Conservation (phyloP, 1,284 basidiomycete species). For the Austropuccinia psidii region DNA sequence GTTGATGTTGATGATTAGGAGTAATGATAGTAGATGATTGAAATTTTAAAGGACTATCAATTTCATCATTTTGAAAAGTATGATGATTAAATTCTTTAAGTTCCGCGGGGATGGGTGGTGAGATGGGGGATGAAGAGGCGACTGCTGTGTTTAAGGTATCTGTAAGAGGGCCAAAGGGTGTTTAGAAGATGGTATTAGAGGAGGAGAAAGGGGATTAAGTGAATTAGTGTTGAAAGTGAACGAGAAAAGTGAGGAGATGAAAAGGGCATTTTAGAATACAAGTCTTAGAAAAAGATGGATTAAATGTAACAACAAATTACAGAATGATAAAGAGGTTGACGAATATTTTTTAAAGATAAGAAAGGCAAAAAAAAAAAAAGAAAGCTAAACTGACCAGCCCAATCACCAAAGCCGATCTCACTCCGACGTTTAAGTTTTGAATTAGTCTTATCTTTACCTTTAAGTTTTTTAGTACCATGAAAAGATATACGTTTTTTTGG, state of each 20-base stretch:
- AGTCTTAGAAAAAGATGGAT: background rate
- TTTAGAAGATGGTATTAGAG: background rate
- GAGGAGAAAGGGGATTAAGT: background rate
- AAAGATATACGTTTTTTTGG: conserved; percentile 34
- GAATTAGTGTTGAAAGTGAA: background rate
- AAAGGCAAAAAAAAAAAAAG: background rate
- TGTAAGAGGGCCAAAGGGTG: background rate
- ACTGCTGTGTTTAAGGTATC: conserved; percentile 35
- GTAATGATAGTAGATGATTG: background rate
- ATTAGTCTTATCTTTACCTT: conserved; percentile 13
- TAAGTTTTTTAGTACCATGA: conserved; percentile 25
- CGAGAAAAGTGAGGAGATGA: background rate
- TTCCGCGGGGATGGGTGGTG: background rate
- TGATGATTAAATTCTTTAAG: background rate
- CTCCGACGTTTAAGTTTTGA: conserved; percentile 12
- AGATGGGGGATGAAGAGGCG: conserved; percentile 21
- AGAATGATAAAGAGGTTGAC: background rate
- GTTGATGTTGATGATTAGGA: background rate
- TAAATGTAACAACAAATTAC: too few relatives aligned
- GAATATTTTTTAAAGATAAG: background rate
- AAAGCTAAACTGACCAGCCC: conserved; percentile 22
- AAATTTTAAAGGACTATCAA: background rate
- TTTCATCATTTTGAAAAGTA: background rate
- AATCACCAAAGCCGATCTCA: conserved; percentile 36
- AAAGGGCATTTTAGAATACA: background rate